A percentile compares a stretch with the other conserved stretches of the same genome.
phyloP scores from a whole-genome alignment of 2,329 filamentous ascomycete genomes.

The Teratosphaeria gauchensis region DNA sequence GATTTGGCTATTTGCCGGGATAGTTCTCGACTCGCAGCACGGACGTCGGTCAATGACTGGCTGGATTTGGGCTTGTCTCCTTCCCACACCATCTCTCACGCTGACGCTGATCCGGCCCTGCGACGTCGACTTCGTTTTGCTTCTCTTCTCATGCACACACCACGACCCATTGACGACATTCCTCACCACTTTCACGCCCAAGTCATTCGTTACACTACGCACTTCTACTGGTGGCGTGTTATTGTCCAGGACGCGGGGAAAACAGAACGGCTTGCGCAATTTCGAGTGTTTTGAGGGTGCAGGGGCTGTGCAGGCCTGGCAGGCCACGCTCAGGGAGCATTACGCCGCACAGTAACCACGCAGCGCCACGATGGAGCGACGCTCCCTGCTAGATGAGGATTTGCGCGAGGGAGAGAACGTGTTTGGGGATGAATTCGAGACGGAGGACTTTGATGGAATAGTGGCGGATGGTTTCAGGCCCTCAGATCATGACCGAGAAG shows the following conservation, averaged over 20 bases:
- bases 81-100: not conserved
- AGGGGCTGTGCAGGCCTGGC: conserved; percentile 1
- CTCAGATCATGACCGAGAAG: conserved; percentile 22
- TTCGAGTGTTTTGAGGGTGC: not conserved
- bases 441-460: conserved; percentile 31
- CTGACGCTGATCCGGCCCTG: not conserved
- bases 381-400: conserved; percentile 20
- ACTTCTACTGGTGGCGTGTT: not conserved
- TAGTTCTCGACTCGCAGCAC: not conserved
- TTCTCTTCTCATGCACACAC: not conserved
- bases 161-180: not conserved
- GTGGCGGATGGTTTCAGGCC: conserved; percentile 39
- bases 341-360: not conserved
- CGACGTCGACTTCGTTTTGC: not conserved
- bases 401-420: conserved; percentile 31
- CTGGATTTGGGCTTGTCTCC: not conserved
- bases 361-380: conserved; percentile 11
- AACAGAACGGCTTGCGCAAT: not conserved
- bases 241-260: not conserved
- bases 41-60: not conserved
- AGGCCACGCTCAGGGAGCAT: not conserved
- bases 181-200: not conserved
- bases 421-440: conserved; percentile 41
- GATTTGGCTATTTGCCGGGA: not conserved
- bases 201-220: not conserved